Percentiles rank a stretch among this genome's conserved stretches.
Evolutionary conservation across 345 rosid genomes (phyloP).

Genomic region (Trapa incisa): DNA sequence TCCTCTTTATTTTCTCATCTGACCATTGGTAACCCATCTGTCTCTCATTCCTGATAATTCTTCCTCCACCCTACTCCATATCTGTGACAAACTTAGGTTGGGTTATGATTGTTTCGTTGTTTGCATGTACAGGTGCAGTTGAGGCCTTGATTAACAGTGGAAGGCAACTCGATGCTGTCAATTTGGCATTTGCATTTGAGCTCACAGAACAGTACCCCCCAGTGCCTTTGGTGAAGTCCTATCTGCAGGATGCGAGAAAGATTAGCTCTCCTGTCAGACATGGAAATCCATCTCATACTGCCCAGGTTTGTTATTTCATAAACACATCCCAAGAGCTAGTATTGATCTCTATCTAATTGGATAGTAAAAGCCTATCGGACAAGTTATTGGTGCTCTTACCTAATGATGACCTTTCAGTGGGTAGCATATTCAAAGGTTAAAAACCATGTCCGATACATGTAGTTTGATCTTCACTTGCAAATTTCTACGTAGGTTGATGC

Average conservation of each 20-base stretch:
- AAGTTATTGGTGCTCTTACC: not conserved
- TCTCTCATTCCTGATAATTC: not conserved
- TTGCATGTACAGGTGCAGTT: conserved; percentile 47
- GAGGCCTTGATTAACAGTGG: conserved; percentile 71
- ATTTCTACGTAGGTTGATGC: conserved; percentile 47
- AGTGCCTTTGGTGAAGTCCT: conserved; percentile 64
- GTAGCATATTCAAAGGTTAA: no score
- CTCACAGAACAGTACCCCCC: conserved; percentile 72
- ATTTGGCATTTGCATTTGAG: conserved; percentile 93
- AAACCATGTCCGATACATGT: not conserved
- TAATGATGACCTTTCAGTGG: not conserved
- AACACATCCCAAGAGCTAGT: not conserved
- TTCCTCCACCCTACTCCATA: not conserved
- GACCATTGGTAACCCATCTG: not conserved
- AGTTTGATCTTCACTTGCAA: not conserved
- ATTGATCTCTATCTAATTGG: not conserved
- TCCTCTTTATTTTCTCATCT: not conserved
- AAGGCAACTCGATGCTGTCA: conserved; percentile 94
- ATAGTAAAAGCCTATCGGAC: not conserved
- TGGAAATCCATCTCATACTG: conserved; percentile 45
- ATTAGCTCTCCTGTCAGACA: conserved; percentile 48
- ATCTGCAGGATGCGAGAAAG: conserved; percentile 72
- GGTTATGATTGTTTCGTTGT: not conserved
- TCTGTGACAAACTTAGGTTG: no score
- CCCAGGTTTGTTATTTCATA: conserved; percentile 38